A percentile compares a stretch with the other conserved stretches of the same genome.
These are phyloP conservation scores for Euphorbia corollata DNA, from an alignment of 441 rosid species.

Conservation along the genomic window DNA sequence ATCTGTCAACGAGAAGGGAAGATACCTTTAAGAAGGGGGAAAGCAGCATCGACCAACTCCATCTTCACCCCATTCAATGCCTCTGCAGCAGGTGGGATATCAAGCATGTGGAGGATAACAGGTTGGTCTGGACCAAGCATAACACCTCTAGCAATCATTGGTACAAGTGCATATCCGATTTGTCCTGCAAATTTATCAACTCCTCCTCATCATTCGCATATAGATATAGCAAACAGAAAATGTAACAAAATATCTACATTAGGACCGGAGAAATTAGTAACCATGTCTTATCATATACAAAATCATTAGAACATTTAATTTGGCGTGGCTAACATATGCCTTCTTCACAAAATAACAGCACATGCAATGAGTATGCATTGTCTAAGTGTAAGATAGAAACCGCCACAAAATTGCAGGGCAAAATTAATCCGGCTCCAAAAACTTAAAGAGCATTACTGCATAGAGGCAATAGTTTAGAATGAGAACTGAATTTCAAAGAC, in stretches of 20 bases:
- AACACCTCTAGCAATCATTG: conserved; percentile 90
- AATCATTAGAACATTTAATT: background rate
- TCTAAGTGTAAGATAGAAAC: background rate
- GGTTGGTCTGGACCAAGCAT: conserved; percentile 97
- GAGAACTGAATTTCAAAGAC: background rate
- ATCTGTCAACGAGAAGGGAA: background rate
- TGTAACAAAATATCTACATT: too few species aligned
- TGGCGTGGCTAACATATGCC: background rate
- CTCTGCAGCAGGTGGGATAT: conserved; percentile 89
- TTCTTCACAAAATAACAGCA: background rate
- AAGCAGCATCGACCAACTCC: conserved; percentile 94
- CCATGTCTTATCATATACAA: background rate
- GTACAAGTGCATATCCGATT: conserved; percentile 94
- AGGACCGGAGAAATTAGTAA: background rate
- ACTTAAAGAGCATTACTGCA: background rate
- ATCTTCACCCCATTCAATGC: conserved; percentile 86
- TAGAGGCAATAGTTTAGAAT: background rate
- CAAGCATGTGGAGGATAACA: conserved; percentile 94
- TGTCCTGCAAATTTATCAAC: conserved; percentile 49
- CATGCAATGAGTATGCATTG: background rate
- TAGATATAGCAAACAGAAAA: background rate
- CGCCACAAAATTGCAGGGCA: background rate
- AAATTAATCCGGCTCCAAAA: background rate
- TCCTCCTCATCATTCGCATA: background rate
- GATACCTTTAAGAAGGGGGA: conserved; percentile 84